Conservation (phyloP, 164 flowering plant genomes). For the Santalum album region DNA sequence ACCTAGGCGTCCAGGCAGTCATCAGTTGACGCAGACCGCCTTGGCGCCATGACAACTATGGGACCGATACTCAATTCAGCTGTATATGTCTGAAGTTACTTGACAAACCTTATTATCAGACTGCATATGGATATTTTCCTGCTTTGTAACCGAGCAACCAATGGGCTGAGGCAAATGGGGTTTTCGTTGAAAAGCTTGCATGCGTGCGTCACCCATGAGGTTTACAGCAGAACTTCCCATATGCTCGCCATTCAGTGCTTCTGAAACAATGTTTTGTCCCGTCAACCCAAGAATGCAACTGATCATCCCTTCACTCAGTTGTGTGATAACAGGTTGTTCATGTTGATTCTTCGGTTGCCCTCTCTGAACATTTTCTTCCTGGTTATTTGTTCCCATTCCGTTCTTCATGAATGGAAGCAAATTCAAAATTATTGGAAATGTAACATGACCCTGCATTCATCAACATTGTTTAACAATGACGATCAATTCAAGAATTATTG, state of each 20-base stretch:
- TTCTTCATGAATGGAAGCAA: conserved; percentile 44
- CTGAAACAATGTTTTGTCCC: conserved; percentile 10
- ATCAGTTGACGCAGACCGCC: too few relatives aligned
- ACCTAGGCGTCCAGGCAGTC: too few relatives aligned
- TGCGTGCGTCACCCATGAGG: conserved; percentile 3
- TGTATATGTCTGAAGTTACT: too few relatives aligned
- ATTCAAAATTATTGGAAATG: conserved; percentile 61
- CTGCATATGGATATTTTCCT: conserved; percentile 4
- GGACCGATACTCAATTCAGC: too few relatives aligned
- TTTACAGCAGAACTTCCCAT: conserved; percentile 1
- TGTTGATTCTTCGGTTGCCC: conserved; percentile 15
- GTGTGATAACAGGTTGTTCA: conserved; percentile 16
- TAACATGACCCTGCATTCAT: conserved; percentile 60
- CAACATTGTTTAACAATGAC: not conserved
- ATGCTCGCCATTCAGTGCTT: conserved; percentile 11
- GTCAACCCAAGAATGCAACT: conserved; percentile 13
- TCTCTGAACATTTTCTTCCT: conserved; percentile 16
- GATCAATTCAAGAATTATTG: not conserved
- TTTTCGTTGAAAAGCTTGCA: conserved; percentile 13
- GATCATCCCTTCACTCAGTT: conserved; percentile 13
- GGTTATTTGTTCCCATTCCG: conserved; percentile 27
- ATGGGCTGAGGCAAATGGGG: conserved; percentile 7
- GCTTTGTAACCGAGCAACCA: conserved; percentile 7
- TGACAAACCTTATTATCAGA: conserved; percentile 29
- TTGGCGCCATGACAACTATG: too few relatives aligned